Base-by-base conservation (phyloP, 768 basidiomycete species). In the Hypsizygus marmoreus region DNA sequence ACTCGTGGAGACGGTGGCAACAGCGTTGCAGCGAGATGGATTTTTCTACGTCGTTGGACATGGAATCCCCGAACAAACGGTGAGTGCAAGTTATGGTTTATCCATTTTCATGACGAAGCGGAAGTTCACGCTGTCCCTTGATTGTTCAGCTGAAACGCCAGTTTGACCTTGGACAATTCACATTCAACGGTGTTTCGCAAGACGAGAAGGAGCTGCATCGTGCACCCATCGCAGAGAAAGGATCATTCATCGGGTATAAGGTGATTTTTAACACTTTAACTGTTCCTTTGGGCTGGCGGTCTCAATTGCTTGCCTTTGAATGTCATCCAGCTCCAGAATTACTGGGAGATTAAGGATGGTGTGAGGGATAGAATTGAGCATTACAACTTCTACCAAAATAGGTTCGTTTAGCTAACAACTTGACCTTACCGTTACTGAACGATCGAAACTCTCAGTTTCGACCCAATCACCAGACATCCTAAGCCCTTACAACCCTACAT, bases 1-100 rank as follows among this genome's bases (percentile, higher is more conserved):
- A 41, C 61, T 68, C 7, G 53, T 65, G 14, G 26, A 62, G 10
- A 63, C 57, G 1, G 65, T 69, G 2, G 51, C 53, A 22, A 63
- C 56, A 7, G 66, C 66, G 9, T 56, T 66, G 13, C 53, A 62
- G 40, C 56, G 64, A 19, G 66, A 67, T 46, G 67, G 66, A 7
- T 69, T 69, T 45, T 67, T 69, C 47, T 68, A 69, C 40, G 66
- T 69, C 13, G 56, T 63, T 8, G 62, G 62, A 13, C 67, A 70
- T 41, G 67, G 60, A 2, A 60, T 67, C 32, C 26, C 39, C 6
- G 31, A 51, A 4, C 59, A 65, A 38, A 60, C 47, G 25, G 66
- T 63, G 42, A n/a, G n/a, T n/a, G n/a, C n/a, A n/a, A n/a, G n/a
- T n/a, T n/a, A n/a, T n/a, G 34, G 36, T 38, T 28, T 19, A 13